These are phyloP conservation scores for Tetradesmus lagerheimii DNA, from an alignment of 139 green algal genomes.

Conservation along the genomic window DNA sequence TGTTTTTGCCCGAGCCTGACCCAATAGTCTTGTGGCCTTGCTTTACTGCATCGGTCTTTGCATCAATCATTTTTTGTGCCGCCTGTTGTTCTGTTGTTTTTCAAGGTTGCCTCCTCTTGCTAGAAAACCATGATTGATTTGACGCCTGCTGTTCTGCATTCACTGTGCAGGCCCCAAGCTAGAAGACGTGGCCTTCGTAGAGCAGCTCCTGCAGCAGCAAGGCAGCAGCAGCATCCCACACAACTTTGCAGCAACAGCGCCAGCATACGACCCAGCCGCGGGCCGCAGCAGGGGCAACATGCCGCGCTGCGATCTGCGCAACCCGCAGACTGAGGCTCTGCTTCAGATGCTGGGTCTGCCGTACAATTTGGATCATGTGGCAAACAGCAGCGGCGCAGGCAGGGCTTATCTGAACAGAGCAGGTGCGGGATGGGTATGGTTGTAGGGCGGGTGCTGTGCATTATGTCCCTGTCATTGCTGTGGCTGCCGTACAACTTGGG, in stretches of 20 bases:
- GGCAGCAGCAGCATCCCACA: conserved; percentile 67
- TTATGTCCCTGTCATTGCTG: too few relatives aligned
- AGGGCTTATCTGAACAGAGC: background rate
- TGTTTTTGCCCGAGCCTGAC: too few relatives aligned
- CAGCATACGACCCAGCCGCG: conserved; percentile 58
- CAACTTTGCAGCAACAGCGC: conserved; percentile 82
- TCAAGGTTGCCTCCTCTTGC: too few relatives aligned
- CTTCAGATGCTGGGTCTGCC: conserved; percentile 76
- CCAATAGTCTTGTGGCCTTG: too few relatives aligned
- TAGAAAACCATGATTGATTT: too few relatives aligned
- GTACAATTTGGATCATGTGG: conserved; percentile 62
- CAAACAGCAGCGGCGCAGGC: background rate
- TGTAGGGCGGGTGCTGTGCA: too few relatives aligned
- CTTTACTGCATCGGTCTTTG: too few relatives aligned
- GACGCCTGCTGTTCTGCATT: too few relatives aligned
- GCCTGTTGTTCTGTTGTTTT: too few relatives aligned
- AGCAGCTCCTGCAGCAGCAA: conserved; percentile 44
- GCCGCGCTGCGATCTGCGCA: conserved; percentile 42
- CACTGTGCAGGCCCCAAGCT: conserved; percentile 41
- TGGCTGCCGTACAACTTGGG: background rate
- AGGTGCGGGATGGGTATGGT: background rate
- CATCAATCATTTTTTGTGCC: too few relatives aligned
- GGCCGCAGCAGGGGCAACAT: conserved; percentile 43
- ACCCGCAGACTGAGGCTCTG: conserved; percentile 59
- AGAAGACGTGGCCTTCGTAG: conserved; percentile 64